A percentile compares a stretch with the other conserved stretches of the same genome.
Conservation (phyloP, 805 yeast genomes). For the Ogataea nonfermentans region DNA sequence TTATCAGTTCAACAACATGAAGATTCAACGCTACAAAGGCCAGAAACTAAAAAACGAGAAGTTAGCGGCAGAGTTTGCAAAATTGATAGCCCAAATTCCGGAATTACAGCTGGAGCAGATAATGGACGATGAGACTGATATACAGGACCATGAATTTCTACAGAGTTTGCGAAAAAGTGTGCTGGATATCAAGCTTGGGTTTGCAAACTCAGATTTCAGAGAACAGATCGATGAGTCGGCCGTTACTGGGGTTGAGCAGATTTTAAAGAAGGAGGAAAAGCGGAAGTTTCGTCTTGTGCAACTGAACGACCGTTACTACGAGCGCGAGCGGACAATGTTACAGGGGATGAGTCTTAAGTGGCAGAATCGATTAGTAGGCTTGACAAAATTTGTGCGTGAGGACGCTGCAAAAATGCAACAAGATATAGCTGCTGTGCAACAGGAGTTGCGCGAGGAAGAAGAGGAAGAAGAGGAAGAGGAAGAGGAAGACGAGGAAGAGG, state of each 20-base stretch:
- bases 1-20: constrained; percentile 21
- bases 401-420: constrained; percentile 21
- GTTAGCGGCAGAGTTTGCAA: constrained; percentile 16
- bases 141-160: constrained; percentile 12
- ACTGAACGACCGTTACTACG: constrained; percentile 28
- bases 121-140: constrained; percentile 10
- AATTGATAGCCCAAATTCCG: constrained; percentile 22
- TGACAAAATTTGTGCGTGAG: constrained; percentile 23
- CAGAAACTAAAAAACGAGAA: constrained; percentile 21
- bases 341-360: constrained; percentile 29
- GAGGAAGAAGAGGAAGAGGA: constrained; percentile 13
- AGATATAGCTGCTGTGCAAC: constrained; percentile 10
- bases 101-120: constrained; percentile 18
- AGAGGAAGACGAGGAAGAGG: constrained; percentile 18
- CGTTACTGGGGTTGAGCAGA: constrained; percentile 19
- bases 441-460: constrained; percentile 18
- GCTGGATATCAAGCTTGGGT: constrained; percentile 13
- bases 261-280: constrained; percentile 23
- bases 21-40: constrained; percentile 19
- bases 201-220: constrained; percentile 13
- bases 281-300: constrained; percentile 30
- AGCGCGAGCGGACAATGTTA: constrained; percentile 22
- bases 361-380: constrained; percentile 24
- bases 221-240: constrained; percentile 18
- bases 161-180: constrained; percentile 13